Evolutionary conservation across 2,329 filamentous ascomycete species (phyloP).

Genomic region (Fusarium mangiferae): DNA sequence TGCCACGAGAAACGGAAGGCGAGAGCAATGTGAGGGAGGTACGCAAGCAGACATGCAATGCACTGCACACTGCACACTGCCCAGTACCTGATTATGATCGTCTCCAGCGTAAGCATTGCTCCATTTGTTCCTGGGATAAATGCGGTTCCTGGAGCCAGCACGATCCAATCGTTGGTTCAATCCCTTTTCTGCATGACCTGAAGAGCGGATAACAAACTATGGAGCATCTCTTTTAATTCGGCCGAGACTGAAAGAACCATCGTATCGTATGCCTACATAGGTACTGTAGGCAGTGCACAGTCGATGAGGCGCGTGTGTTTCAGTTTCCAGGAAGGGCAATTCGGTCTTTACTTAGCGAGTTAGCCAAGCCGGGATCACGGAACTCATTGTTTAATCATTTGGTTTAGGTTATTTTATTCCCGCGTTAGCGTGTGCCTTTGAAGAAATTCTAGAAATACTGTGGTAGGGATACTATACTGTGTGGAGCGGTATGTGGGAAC

Average conservation of each 20-base stretch:
- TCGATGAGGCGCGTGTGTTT: constrained; percentile 5
- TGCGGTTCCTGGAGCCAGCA: constrained; percentile 4
- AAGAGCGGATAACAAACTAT: constrained; percentile 24
- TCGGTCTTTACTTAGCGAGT: constrained; percentile 10
- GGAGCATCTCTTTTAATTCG: constrained; percentile 22
- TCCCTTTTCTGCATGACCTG: constrained; percentile 27
- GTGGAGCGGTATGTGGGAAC: constrained; percentile 9
- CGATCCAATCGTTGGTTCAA: constrained; percentile 24
- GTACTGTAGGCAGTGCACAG: neutral
- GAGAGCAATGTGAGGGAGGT: neutral
- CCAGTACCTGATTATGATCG: constrained; percentile 29
- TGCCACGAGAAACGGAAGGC: neutral
- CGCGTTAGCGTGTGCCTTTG: constrained; percentile 1
- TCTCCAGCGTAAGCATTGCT: neutral
- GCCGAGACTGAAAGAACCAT: constrained; percentile 3
- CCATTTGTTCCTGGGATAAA: constrained; percentile 14
- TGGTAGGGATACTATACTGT: neutral
- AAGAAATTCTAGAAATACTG: constrained; percentile 2
- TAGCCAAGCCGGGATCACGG: constrained; percentile 38
- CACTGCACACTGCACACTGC: neutral
- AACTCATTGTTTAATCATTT: constrained; percentile 12
- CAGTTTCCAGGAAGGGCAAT: neutral
- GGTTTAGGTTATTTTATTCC: constrained; percentile 6
- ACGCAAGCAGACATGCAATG: constrained; percentile 4
- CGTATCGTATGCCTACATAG: neutral